Percentiles rank a stretch among this genome's conserved stretches.
Conservation (phyloP, 805 yeast species). For the Wickerhamiella brachini region DNA sequence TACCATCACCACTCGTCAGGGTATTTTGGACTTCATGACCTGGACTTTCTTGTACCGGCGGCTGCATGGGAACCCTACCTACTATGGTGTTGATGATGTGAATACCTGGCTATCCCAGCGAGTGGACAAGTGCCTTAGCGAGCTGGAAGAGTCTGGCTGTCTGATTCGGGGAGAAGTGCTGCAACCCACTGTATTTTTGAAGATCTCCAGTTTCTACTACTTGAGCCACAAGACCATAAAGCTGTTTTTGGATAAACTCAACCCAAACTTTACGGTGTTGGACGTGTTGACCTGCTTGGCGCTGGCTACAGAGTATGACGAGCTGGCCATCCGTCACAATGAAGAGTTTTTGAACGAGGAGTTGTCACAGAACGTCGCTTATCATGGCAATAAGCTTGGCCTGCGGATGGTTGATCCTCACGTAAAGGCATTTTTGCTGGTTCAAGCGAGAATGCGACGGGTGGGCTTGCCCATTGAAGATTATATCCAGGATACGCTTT, state of each 20-base stretch:
- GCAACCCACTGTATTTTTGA: constrained; percentile 63
- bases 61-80: constrained; percentile 65
- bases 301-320: constrained; percentile 69
- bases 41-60: constrained; percentile 67
- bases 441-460: constrained; percentile 60
- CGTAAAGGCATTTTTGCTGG: constrained; percentile 56
- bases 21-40: constrained; percentile 59
- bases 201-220: constrained; percentile 82
- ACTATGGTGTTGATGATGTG: constrained; percentile 39
- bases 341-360: constrained; percentile 80
- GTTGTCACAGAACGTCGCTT: constrained; percentile 56
- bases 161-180: constrained; percentile 19
- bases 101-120: constrained; percentile 29
- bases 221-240: constrained; percentile 82
- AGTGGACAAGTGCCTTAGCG: constrained; percentile 54
- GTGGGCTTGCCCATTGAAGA: constrained; percentile 86
- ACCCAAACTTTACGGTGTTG: constrained; percentile 35
- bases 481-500: constrained; percentile 82
- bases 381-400: constrained; percentile 29
- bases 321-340: constrained; percentile 80
- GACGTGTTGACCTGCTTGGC: constrained; percentile 49
- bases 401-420: constrained; percentile 73
- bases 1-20: constrained; percentile 47
- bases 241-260: constrained; percentile 34
- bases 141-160: constrained; percentile 47